Base-by-base conservation (phyloP, 2,329 filamentous ascomycete species). In the Chalara sp. region DNA sequence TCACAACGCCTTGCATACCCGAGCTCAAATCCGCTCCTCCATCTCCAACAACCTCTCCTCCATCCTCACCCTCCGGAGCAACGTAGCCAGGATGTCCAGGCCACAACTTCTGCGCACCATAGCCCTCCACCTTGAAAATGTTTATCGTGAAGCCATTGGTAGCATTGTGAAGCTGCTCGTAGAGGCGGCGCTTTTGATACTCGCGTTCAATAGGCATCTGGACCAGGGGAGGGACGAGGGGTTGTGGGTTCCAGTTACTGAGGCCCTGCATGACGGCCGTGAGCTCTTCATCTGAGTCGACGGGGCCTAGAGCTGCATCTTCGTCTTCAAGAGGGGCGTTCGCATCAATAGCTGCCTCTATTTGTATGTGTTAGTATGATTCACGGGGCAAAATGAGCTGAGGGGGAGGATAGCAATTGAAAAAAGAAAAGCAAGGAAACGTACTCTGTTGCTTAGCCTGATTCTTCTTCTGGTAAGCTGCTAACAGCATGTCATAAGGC, bases 281-380 rank as follows among this genome's bases (percentile, higher is more conserved):
- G 47, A 89, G 89, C 69, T 99, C 93, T 72, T 97, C 93, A 65
- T 99, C 93, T 2, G 88, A 93, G 67, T 99, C 93, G 37, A 99
- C 81, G 1, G 89, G 87, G 3, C 83, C 87, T 5, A 82, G 83
- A 54, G 89, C 88, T 51, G 80, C 80, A 44, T 91, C 80, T 53
- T 92, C 88, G 56, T 96, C 90, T 60, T 92, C 89, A 13, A 93
- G 71, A 2, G 90, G 91, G 1, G 91, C 91, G 66, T 95, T 95
- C 50, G 93, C 92, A 66, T 97, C 91, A 59, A 99, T 86, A 37
- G 91, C 90, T 35, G 91, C 91, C 72, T 96, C 89, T 93, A 66
- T 52, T 48, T 37, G 35, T 37, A n/a, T 37, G 35, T 8, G 8
- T 8, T 4, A 37, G 35, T 4, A 10, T 37, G 8, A 8, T 37